Conservation (phyloP, 139 green algal species). For the Chlamydomonas applanata region DNA sequence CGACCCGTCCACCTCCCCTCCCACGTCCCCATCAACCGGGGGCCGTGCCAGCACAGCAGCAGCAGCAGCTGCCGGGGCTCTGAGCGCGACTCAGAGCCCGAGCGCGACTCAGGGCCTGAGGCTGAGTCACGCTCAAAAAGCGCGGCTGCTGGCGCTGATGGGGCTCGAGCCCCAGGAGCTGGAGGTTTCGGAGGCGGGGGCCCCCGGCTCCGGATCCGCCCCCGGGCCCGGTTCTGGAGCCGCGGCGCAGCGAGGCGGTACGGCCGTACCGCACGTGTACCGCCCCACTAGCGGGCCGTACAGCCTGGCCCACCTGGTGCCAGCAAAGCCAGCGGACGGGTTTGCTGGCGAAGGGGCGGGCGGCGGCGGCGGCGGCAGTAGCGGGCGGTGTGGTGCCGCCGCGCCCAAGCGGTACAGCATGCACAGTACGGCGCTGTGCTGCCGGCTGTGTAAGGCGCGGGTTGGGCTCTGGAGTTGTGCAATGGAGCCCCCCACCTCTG, state of each 20-base stretch:
- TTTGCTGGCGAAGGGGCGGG: not conserved
- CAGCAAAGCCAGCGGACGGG: not conserved
- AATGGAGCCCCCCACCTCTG: not conserved
- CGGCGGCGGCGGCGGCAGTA: not conserved
- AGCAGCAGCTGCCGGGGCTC: not conserved
- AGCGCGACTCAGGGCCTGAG: slow-evolving; percentile 16
- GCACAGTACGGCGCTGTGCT: slow-evolving; percentile 15
- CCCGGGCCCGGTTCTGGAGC: too few species aligned
- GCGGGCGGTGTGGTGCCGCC: not conserved
- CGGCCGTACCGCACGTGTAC: slow-evolving; percentile 12
- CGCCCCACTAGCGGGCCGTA: slow-evolving; percentile 4
- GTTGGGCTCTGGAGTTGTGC: slow-evolving; percentile 38
- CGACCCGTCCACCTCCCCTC: too few species aligned
- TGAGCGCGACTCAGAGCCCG: not conserved
- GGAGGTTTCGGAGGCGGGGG: slow-evolving; percentile 1
- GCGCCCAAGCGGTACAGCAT: slow-evolving; percentile 11
- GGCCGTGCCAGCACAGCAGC: too few species aligned
- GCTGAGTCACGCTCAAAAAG: slow-evolving; percentile 15
- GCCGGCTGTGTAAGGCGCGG: slow-evolving; percentile 16
- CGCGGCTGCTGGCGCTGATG: slow-evolving; percentile 23
- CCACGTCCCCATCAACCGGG: too few species aligned
- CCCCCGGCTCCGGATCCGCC: not conserved
- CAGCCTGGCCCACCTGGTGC: slow-evolving; percentile 23
- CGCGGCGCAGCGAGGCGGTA: too few species aligned
- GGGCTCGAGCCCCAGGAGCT: slow-evolving; percentile 24